Evolutionary conservation across 2,329 filamentous ascomycete genomes (phyloP).

Genomic region (Mycocentrospora acerina): DNA sequence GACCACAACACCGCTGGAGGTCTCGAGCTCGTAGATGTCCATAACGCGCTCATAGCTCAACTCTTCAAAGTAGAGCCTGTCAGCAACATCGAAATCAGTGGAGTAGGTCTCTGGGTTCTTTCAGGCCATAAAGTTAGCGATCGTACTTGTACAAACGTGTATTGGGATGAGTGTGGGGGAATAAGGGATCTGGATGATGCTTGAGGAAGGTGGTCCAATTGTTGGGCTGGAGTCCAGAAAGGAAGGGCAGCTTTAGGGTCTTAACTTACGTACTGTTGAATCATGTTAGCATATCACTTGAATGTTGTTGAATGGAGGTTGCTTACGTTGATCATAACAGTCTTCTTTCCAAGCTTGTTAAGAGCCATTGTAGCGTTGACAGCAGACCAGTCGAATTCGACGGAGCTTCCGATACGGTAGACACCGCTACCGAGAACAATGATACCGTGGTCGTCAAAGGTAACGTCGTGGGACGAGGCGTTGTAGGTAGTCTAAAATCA

Average conservation of each 20-base stretch:
- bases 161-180: too few relatives aligned
- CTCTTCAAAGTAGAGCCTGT: slow-evolving; percentile 96
- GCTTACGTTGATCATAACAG: slow-evolving; percentile 86
- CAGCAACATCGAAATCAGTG: slow-evolving; percentile 87
- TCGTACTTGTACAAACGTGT: too few relatives aligned
- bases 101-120: slow-evolving; percentile 80
- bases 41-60: slow-evolving; percentile 95
- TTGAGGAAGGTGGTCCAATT: too few relatives aligned
- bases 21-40: slow-evolving; percentile 97
- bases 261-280: too few relatives aligned
- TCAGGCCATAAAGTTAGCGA: too few relatives aligned
- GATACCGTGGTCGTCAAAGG: slow-evolving; percentile 88
- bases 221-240: too few relatives aligned
- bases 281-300: too few relatives aligned
- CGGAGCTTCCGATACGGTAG: slow-evolving; percentile 95
- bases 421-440: slow-evolving; percentile 92
- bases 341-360: slow-evolving; percentile 88
- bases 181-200: too few relatives aligned
- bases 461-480: slow-evolving; percentile 87
- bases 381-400: slow-evolving; percentile 99
- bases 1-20: slow-evolving; percentile 82
- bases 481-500: slow-evolving; percentile 94
- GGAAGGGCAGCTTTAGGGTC: too few relatives aligned
- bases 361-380: slow-evolving; percentile 86
- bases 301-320: too few relatives aligned